Evolutionary conservation across 2,329 filamentous ascomycete species (phyloP).

Genomic region (Phaeosphaeriaceae sp.): DNA sequence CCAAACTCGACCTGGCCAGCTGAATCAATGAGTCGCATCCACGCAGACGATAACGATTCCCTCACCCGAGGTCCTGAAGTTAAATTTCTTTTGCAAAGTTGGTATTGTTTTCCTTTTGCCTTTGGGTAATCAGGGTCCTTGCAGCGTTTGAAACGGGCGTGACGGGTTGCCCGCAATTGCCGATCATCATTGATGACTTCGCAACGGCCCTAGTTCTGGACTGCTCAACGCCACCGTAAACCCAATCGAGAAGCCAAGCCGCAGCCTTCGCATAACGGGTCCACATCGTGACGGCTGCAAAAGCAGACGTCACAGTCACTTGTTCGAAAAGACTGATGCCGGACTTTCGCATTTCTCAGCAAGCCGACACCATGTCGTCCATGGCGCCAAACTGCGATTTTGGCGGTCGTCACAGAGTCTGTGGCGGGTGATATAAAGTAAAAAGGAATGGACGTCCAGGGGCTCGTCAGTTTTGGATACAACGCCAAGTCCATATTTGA

Average conservation of each 20-base stretch:
- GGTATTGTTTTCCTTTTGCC: neutral
- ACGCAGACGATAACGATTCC: neutral
- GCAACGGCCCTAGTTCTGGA: constrained; percentile 3
- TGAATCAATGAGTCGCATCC: neutral
- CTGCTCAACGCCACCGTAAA: constrained; percentile 4
- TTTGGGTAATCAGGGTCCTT: neutral
- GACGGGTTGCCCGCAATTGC: neutral
- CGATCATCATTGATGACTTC: neutral
- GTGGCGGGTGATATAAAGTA: constrained; percentile 15
- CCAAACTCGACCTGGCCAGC: neutral
- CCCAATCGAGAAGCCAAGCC: constrained; percentile 33
- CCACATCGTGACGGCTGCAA: constrained; percentile 21
- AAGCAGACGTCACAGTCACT: constrained; percentile 26
- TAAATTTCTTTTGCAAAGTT: neutral
- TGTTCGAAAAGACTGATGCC: constrained; percentile 8
- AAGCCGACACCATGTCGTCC: constrained; percentile 15
- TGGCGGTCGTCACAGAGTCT: constrained; percentile 20
- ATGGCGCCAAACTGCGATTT: constrained; percentile 5
- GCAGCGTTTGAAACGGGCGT: neutral
- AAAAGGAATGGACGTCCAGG: constrained; percentile 6
- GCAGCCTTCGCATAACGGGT: constrained; percentile 25
- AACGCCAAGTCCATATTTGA: constrained; percentile 1
- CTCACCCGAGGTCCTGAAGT: neutral
- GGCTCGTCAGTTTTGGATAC: neutral
- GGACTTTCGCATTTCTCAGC: constrained; percentile 23